These are phyloP conservation scores for Avicennia marina DNA, from an alignment of 257 asterid genomes.

Conservation along the genomic window DNA sequence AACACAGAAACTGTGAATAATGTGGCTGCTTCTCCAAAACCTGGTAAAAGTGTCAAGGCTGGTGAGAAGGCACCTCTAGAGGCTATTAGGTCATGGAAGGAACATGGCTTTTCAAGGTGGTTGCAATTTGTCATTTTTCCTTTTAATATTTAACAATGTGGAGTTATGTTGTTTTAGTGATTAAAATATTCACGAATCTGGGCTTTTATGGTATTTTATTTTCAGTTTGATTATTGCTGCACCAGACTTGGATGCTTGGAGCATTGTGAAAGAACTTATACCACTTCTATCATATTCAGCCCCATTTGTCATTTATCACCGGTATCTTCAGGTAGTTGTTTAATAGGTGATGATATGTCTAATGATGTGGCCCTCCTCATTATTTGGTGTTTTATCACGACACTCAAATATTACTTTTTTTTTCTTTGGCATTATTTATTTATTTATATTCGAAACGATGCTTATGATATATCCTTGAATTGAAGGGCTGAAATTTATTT, in stretches of 20 bases:
- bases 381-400: neutral
- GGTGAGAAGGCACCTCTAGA: conserved; percentile 73
- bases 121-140: neutral
- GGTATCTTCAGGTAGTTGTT: conserved; percentile 67
- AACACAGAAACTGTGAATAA: conserved; percentile 31
- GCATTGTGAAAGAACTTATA: conserved; percentile 62
- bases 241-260: conserved; percentile 79
- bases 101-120: conserved; percentile 92
- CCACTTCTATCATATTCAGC: conserved; percentile 90
- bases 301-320: conserved; percentile 93
- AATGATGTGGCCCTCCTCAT: neutral
- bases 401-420: neutral
- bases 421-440: neutral
- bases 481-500: too few relatives aligned
- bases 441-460: too few relatives aligned
- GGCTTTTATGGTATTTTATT: conserved; percentile 7
- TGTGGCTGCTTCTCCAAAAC: conserved; percentile 34
- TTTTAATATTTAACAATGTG: too few relatives aligned
- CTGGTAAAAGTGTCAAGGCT: conserved; percentile 42
- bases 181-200: conserved; percentile 9
- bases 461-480: too few relatives aligned
- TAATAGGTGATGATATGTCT: neutral
- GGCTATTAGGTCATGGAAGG: conserved; percentile 63
- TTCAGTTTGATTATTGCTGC: conserved; percentile 84
- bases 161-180: neutral